Percentiles rank a stretch among this genome's conserved stretches.
These are phyloP conservation scores for Gracilaria domingensis DNA, from an alignment of 23 red algal genomes.

Conservation along the genomic window DNA sequence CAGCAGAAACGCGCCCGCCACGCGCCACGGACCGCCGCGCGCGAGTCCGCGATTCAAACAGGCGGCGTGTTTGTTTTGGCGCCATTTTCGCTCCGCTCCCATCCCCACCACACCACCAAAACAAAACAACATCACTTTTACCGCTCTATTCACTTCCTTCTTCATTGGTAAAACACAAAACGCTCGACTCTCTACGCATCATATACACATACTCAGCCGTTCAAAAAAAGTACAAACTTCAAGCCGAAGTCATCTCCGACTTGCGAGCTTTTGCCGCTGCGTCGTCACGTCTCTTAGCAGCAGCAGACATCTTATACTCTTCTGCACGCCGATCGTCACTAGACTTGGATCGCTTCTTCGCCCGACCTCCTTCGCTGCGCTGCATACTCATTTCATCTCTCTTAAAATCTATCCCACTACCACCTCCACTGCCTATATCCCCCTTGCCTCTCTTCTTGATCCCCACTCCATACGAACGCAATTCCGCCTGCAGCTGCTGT, in stretches of 20 bases:
- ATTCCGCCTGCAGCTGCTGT: background rate
- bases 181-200: background rate
- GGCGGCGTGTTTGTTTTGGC: background rate
- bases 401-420: slow-evolving; percentile 11
- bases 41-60: background rate
- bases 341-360: slow-evolving; percentile 23
- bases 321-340: background rate
- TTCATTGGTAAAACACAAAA: background rate
- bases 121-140: slow-evolving; percentile 7
- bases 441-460: slow-evolving; percentile 6
- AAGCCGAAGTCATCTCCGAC: slow-evolving; percentile 31
- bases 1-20: background rate
- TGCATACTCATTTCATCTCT: background rate
- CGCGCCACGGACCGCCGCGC: background rate
- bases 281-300: slow-evolving; percentile 16
- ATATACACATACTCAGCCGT: background rate
- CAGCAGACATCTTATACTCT: slow-evolving; percentile 15
- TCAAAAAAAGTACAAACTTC: background rate
- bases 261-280: slow-evolving; percentile 19
- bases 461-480: background rate
- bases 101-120: background rate
- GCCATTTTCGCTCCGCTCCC: background rate
- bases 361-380: slow-evolving; percentile 11
- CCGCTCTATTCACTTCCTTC: background rate
- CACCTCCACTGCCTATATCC: background rate